These are phyloP conservation scores for Macrolepiota dolichaula DNA, from an alignment of 768 basidiomycete species.

Conservation along the genomic window DNA sequence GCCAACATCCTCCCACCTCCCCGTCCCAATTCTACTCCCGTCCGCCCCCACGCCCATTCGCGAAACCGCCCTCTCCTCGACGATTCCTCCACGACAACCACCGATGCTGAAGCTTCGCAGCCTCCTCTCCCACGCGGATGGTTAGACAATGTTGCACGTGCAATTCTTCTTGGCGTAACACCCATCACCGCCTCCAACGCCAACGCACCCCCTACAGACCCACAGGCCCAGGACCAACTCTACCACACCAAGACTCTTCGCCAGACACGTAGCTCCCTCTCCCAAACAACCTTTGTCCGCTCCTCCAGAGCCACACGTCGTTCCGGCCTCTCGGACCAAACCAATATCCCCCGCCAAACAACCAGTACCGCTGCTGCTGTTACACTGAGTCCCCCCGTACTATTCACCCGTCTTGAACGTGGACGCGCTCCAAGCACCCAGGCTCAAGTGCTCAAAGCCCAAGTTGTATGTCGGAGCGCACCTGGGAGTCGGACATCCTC, in stretches of 20 bases:
- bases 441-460: constrained; percentile 45
- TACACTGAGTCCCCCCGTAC: constrained; percentile 28
- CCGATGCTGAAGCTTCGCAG: constrained; percentile 15
- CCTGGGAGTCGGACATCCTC: constrained; percentile 63
- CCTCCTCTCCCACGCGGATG: constrained; percentile 69
- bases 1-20: constrained; percentile 32
- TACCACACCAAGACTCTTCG: constrained; percentile 18
- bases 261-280: constrained; percentile 37
- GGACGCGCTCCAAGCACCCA: constrained; percentile 32
- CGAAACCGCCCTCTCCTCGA: constrained; percentile 29
- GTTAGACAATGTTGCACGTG: constrained; percentile 68
- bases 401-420: constrained; percentile 33
- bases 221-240: not conserved
- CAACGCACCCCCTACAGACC: constrained; percentile 7
- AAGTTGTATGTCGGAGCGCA: constrained; percentile 67
- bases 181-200: not conserved
- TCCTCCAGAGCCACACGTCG: constrained; percentile 16
- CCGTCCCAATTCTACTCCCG: constrained; percentile 31
- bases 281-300: constrained; percentile 25
- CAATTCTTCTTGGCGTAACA: constrained; percentile 52
- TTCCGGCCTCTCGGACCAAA: constrained; percentile 33
- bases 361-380: not conserved
- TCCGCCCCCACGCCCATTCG: constrained; percentile 10
- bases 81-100: constrained; percentile 18
- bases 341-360: constrained; percentile 22